Evolutionary conservation across 1,284 basidiomycete species (phyloP), one percentile per base, ranked within the genome.

Genomic region (Tilletia indica): DNA sequence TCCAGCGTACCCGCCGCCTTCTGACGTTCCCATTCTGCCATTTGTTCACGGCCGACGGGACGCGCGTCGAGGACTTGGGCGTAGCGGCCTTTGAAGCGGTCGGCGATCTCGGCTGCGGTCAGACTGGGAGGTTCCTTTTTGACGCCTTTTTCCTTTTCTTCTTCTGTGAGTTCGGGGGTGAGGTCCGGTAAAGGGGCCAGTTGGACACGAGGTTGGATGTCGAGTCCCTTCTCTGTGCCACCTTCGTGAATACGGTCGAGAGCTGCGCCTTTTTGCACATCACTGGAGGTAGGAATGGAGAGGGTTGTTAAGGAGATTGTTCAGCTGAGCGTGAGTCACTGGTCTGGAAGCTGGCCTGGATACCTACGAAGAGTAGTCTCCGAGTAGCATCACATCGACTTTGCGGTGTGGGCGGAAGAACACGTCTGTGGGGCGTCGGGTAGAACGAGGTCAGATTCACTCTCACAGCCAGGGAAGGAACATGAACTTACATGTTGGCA

Each of bases 1-100:
- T 64, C 36, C 8, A 64, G 16, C 36, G 31, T n/a, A 42, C 34
- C 36, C 31, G 61, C 61, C 34, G 61, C 61, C 34, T 39, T 64
- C 61, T 36, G 9, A 19, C 36, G 31, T 36, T 64, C 61, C 61
- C 61, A 64, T 12, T 63, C 68, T 4, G 54, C 68, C 54, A 69
- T 69, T 48, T 69, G 54, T 3, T 63, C 39, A 8, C 42, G 34
- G n/a, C 54, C 54, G 11, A 69, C 39, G 11, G 68, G 68, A 19
- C 39, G 39, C 21, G 68, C 39, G 31, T 69, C 68, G n/a, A 69
- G 39, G 34, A 69, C 68, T 36, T 54, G 73, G 19, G 73, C 71
- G 42, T 76, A 76, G 12, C 73, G 58, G 14, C 73, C 75, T n/a
- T 72, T 71, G 54, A 74, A 76, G 19, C 70, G 66, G 36, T 67